Conservation (phyloP, 148 eudicot genomes). For the Amaranthus palmeri region DNA sequence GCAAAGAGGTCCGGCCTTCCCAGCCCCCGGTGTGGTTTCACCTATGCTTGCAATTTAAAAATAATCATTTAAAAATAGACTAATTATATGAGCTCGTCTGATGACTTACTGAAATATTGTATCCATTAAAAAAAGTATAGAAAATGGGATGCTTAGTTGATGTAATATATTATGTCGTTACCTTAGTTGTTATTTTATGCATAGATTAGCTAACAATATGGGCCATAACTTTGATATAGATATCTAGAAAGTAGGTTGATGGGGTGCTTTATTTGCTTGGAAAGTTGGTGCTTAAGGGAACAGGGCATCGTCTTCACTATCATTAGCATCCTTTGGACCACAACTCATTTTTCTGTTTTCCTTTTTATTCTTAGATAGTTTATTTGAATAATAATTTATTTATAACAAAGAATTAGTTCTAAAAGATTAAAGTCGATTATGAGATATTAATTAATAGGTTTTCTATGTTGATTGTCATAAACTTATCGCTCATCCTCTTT, state of each 20-base stretch:
- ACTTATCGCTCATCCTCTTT: no score
- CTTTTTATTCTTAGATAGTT: background rate
- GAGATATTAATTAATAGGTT: no score
- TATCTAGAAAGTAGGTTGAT: constrained; percentile 17
- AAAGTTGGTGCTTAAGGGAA: constrained; percentile 22
- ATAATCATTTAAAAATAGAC: no score
- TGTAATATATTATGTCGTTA: constrained; percentile 27
- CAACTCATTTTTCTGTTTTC: background rate
- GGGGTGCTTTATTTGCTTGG: constrained; percentile 20
- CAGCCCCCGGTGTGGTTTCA: no score
- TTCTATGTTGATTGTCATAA: no score
- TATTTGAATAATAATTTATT: no score
- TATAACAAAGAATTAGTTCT: no score
- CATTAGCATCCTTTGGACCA: constrained; percentile 33
- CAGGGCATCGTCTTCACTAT: constrained; percentile 25
- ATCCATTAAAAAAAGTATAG: background rate
- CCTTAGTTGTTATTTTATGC: constrained; percentile 25
- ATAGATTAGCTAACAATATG: constrained; percentile 22
- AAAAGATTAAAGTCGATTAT: no score
- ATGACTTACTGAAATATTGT: background rate
- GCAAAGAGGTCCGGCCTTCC: no score
- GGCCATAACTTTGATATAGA: constrained; percentile 17
- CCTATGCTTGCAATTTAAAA: no score
- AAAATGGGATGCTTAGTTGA: constrained; percentile 4
- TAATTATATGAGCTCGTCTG: no score